Evolutionary conservation across 768 basidiomycete species (phyloP).

Genomic region (Naganishia randhawae): DNA sequence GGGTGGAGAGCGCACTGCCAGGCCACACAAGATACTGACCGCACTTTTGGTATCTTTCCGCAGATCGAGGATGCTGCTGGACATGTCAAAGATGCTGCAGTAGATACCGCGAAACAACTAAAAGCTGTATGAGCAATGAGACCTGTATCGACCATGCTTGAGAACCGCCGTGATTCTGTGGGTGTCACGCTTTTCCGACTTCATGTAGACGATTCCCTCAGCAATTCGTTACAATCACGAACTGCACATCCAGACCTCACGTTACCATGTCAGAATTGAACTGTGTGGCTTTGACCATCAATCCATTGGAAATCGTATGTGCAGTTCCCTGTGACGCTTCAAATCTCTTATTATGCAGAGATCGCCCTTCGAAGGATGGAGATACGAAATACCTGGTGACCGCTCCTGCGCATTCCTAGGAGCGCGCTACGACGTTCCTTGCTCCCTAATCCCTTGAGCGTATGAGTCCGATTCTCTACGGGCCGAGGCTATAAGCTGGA

Average conservation of each 20-base stretch:
- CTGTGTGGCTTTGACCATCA: too few species aligned
- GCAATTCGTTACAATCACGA: not conserved
- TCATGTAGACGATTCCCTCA: not conserved
- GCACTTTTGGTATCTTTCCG: too few species aligned
- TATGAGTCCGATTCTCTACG: too few species aligned
- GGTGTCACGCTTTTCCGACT: not conserved
- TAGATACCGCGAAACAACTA: conserved; percentile 3
- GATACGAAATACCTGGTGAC: too few species aligned
- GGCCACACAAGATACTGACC: not conserved
- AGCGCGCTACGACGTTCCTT: too few species aligned
- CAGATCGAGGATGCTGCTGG: conserved; percentile 22
- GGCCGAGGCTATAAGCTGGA: too few species aligned
- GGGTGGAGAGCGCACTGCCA: not conserved
- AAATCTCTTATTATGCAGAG: not conserved
- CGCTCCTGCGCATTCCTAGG: too few species aligned
- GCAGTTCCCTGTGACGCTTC: not conserved
- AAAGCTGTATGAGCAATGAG: conserved; percentile 16
- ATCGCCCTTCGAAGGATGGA: too few species aligned
- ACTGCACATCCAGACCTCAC: too few species aligned
- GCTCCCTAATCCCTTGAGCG: too few species aligned
- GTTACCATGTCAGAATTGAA: too few species aligned
- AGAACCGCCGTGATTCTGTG: not conserved
- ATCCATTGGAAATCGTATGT: too few species aligned
- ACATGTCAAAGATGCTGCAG: conserved; percentile 10
- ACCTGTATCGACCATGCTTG: conserved; percentile 10